Conservation (phyloP, 2,329 filamentous ascomycete species). For the Hymenoscyphus occultus region DNA sequence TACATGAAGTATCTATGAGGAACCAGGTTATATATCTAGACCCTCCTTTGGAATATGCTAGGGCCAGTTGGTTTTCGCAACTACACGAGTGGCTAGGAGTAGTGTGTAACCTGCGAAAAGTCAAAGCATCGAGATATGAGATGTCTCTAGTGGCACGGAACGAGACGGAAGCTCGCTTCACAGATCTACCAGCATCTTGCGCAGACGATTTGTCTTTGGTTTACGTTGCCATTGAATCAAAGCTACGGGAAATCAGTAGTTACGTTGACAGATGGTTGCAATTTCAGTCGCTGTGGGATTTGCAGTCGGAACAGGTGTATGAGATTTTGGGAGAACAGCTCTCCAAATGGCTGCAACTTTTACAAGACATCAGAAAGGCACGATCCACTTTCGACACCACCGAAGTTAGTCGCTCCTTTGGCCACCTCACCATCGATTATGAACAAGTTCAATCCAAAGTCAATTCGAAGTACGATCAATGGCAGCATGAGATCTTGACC, state of each 20-base stretch:
- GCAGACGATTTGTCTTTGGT: slow-evolving; percentile 75
- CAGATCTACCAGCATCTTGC: slow-evolving; percentile 79
- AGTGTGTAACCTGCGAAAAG: slow-evolving; percentile 87
- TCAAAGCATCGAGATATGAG: slow-evolving; percentile 93
- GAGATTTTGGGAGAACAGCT: slow-evolving; percentile 88
- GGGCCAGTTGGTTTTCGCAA: slow-evolving; percentile 90
- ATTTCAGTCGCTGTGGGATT: slow-evolving; percentile 97
- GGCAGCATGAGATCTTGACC: slow-evolving; percentile 94
- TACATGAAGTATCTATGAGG: slow-evolving; percentile 94
- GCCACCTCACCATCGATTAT: slow-evolving; percentile 93
- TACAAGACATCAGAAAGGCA: slow-evolving; percentile 96
- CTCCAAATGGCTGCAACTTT: slow-evolving; percentile 85
- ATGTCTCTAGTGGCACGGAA: slow-evolving; percentile 71
- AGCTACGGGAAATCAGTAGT: slow-evolving; percentile 71
- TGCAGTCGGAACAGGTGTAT: slow-evolving; percentile 94
- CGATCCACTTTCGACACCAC: slow-evolving; percentile 96
- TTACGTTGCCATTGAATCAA: slow-evolving; percentile 79
- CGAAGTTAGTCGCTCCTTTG: slow-evolving; percentile 88
- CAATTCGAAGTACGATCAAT: slow-evolving; percentile 98
- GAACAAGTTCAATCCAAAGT: slow-evolving; percentile 98
- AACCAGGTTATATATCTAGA: slow-evolving; percentile 98
- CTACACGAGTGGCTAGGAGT: slow-evolving; percentile 91
- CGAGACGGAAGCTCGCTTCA: slow-evolving; percentile 71
- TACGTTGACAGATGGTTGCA: slow-evolving; percentile 99
- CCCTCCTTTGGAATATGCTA: slow-evolving; percentile 85